Evolutionary conservation across 108 stramenopile genomes (phyloP), one percentile per base, ranked within the genome.

Genomic region (Schizochytrium sp.): DNA sequence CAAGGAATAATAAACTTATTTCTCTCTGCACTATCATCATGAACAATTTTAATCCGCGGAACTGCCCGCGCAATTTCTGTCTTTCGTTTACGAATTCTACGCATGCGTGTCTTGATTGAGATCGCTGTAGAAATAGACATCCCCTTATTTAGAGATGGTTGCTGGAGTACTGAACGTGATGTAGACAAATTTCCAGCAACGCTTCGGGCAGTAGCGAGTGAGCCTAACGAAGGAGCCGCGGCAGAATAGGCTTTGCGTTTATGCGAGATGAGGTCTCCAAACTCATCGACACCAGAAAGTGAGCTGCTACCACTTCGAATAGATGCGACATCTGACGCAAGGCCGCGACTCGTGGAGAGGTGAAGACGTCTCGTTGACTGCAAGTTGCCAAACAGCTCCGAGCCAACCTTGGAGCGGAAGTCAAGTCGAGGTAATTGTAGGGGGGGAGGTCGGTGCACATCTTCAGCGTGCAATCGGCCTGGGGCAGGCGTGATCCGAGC

Each of bases 11-110:
- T 83, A 40, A 55, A 83, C 15, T 3, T 17, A 44, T 69, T 38
- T 7, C 64, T 38, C 28, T 49, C 10, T 12, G 53, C 8, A n/a
- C 38, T 55, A 40, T 83, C 76, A 53, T 83, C 76, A 40, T 83
- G 76, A 10, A 83, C 76, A 42, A 83, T 83, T 28, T 83, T 83
- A 53, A 83, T 83, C 12, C 76, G 76, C 5, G 76, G 76, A 7
- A 83, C 64, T 7, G 64, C 64, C 1, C 64, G 64, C 8, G 64
- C 64, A 44, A 69, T 69, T 15, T 69, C 64, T 44, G 64, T 69
- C 44, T 69, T 69, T 12, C 64, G 64, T 44, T 69, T 38, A 38
- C 64, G 64, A 38, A 69, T 69, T 38, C 44, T 1, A 7, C 64
- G 64, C 64, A 69, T 44, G 64, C 64, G 64, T 15, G 64, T 28